Conservation (phyloP, 306 rosid species). For the Dicorynia guianensis region DNA sequence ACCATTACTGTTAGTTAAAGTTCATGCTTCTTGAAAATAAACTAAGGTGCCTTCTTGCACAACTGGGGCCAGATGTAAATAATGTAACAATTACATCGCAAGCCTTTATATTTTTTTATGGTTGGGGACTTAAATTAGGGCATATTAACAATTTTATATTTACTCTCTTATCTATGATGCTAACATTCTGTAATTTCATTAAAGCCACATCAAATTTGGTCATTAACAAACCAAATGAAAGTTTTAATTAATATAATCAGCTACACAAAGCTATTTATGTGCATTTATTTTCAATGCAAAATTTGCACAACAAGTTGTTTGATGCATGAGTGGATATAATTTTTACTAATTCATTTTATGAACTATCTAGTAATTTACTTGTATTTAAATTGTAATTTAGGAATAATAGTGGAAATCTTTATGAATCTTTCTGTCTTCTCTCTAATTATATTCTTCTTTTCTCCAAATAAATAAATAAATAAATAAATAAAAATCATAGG, state of each 20-base stretch:
- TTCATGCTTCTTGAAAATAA: slow-evolving; percentile 24
- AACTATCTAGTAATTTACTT: neutral
- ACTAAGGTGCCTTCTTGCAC: slow-evolving; percentile 14
- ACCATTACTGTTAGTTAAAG: neutral
- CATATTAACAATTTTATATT: slow-evolving; percentile 12
- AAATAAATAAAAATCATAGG: slow-evolving; percentile 66
- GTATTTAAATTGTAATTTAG: neutral
- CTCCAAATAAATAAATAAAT: no score
- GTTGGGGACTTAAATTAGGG: slow-evolving; percentile 23
- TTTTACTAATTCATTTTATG: neutral
- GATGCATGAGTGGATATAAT: neutral
- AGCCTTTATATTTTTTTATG: neutral
- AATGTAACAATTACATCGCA: slow-evolving; percentile 4
- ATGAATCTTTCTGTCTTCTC: no score
- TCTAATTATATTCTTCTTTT: no score
- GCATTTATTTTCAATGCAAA: neutral
- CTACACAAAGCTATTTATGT: neutral
- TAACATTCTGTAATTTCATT: neutral
- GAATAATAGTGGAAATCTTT: neutral
- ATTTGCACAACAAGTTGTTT: neutral
- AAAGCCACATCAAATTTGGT: slow-evolving; percentile 1
- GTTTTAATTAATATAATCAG: neutral
- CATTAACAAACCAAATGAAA: neutral
- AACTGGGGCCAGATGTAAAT: slow-evolving; percentile 9
- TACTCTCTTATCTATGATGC: slow-evolving; percentile 4